A percentile compares a stretch with the other conserved stretches of the same genome.
Evolutionary conservation across 306 rosid species (phyloP).

Genomic region (Gastrolobium villosum): DNA sequence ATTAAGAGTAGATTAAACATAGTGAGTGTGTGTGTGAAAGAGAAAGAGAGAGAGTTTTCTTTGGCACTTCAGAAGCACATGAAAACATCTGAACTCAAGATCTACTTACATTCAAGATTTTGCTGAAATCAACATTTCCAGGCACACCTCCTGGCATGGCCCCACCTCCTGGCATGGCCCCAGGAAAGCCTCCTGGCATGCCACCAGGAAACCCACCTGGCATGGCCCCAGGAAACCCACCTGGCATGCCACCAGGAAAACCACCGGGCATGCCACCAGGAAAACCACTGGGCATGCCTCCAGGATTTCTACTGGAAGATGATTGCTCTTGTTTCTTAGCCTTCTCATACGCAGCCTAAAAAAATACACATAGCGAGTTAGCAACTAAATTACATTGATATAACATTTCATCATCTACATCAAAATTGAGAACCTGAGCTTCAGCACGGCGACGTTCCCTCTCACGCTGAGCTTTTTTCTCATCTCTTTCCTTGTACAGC

Average conservation of each 20-base stretch:
- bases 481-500: constrained; percentile 84
- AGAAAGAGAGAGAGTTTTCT: neutral
- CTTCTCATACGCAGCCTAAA: constrained; percentile 90
- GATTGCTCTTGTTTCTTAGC: constrained; percentile 87
- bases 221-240: constrained; percentile 60
- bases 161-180: constrained; percentile 62
- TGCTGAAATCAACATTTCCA: constrained; percentile 90
- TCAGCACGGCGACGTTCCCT: constrained; percentile 83
- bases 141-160: constrained; percentile 81
- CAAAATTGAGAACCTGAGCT: constrained; percentile 73
- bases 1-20: constrained; percentile 14
- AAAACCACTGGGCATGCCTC: constrained; percentile 77
- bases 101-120: constrained; percentile 81
- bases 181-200: constrained; percentile 64
- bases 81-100: neutral
- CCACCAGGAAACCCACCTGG: constrained; percentile 66
- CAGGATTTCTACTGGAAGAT: constrained; percentile 76
- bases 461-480: constrained; percentile 67
- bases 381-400: constrained; percentile 35
- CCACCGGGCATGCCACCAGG: constrained; percentile 72
- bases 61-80: constrained; percentile 17
- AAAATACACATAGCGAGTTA: constrained; percentile 41
- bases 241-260: constrained; percentile 59
- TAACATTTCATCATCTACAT: neutral
- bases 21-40: neutral